Conservation (phyloP, 2,329 filamentous ascomycete species). For the Periconia macrospinosa region DNA sequence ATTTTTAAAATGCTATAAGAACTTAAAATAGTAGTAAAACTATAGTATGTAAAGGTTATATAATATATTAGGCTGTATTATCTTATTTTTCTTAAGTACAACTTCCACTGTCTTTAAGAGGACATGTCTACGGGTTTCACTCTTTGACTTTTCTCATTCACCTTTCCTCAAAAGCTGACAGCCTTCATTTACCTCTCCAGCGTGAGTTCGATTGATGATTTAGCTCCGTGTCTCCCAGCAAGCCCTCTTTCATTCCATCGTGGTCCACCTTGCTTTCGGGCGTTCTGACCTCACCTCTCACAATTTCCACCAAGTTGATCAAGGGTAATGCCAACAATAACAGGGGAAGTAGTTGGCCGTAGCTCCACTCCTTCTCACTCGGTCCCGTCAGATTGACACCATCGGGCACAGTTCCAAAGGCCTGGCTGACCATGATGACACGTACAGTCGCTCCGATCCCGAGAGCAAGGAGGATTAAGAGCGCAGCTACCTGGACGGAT, state of each 20-base stretch:
- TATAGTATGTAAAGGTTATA: too few species aligned
- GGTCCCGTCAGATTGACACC: slow-evolving; percentile 52
- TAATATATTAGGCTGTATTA: too few species aligned
- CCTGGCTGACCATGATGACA: slow-evolving; percentile 61
- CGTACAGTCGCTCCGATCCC: slow-evolving; percentile 62
- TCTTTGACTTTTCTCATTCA: not conserved
- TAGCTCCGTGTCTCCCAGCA: slow-evolving; percentile 47
- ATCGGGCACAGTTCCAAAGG: slow-evolving; percentile 57
- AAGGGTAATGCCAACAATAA: slow-evolving; percentile 63
- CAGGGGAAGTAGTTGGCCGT: slow-evolving; percentile 64
- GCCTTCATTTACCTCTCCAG: slow-evolving; percentile 25
- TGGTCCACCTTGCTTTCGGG: slow-evolving; percentile 44
- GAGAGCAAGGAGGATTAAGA: slow-evolving; percentile 55
- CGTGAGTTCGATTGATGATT: slow-evolving; percentile 53
- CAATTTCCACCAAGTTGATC: slow-evolving; percentile 62
- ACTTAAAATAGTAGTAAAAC: too few species aligned
- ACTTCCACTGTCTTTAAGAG: too few species aligned
- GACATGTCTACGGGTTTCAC: not conserved
- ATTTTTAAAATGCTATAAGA: too few species aligned
- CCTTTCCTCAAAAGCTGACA: not conserved
- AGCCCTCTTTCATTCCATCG: slow-evolving; percentile 28
- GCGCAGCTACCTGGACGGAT: slow-evolving; percentile 55
- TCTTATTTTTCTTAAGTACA: too few species aligned
- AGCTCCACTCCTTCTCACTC: slow-evolving; percentile 63
- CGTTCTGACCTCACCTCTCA: slow-evolving; percentile 53